Conservation (phyloP, 441 rosid species). For the Omphalea diandra region DNA sequence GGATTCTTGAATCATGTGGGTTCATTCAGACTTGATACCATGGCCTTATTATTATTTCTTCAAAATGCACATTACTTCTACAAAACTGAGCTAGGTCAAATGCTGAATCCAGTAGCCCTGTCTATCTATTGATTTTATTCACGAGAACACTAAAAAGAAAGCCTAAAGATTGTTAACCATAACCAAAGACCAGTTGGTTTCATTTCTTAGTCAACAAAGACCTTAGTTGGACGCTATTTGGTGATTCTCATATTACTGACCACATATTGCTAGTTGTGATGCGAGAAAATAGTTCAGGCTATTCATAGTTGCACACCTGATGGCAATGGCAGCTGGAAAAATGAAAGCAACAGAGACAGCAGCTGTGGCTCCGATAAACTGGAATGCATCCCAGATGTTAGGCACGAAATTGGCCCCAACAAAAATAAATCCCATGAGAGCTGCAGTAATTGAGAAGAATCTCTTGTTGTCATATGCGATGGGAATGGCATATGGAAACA, state of each 20-base stretch:
- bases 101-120: not conserved
- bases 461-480: slow-evolving; percentile 49
- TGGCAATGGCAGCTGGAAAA: slow-evolving; percentile 63
- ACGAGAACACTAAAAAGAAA: no score
- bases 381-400: slow-evolving; percentile 75
- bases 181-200: not conserved
- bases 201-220: not conserved
- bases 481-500: slow-evolving; percentile 53
- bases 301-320: slow-evolving; percentile 36
- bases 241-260: not conserved
- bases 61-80: no score
- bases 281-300: not conserved
- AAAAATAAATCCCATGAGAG: slow-evolving; percentile 54
- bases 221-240: not conserved
- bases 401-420: slow-evolving; percentile 62
- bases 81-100: not conserved
- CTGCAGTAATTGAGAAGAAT: slow-evolving; percentile 44
- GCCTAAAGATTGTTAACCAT: not conserved
- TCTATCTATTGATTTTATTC: no score
- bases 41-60: not conserved
- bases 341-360: slow-evolving; percentile 57
- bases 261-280: not conserved
- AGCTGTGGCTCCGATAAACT: slow-evolving; percentile 66
- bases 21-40: no score
- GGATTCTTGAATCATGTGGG: no score